Evolutionary conservation across 352 stramenopile genomes (phyloP).

Genomic region (Bremia lactucae): DNA sequence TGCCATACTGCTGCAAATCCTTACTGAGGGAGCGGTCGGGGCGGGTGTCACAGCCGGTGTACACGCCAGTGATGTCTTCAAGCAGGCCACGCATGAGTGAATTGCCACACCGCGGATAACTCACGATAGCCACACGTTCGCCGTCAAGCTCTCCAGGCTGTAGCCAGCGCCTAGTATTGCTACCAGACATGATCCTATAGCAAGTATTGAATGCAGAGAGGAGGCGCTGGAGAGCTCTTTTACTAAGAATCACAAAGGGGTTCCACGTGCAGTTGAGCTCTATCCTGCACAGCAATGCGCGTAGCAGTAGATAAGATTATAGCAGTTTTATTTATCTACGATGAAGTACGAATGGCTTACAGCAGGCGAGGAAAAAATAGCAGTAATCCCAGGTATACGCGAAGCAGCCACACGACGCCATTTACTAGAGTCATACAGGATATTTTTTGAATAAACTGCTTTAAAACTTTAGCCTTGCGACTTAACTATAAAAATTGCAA

Average conservation of each 20-base stretch:
- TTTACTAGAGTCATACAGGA: slow-evolving; percentile 22
- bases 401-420: slow-evolving; percentile 38
- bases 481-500: too few relatives aligned
- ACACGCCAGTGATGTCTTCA: slow-evolving; percentile 90
- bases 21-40: slow-evolving; percentile 89
- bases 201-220: slow-evolving; percentile 14
- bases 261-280: slow-evolving; percentile 62
- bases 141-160: slow-evolving; percentile 44
- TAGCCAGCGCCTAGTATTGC: slow-evolving; percentile 52
- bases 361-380: slow-evolving; percentile 58
- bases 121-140: slow-evolving; percentile 86
- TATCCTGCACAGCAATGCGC: slow-evolving; percentile 19
- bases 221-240: slow-evolving; percentile 23
- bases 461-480: too few relatives aligned
- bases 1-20: slow-evolving; percentile 81
- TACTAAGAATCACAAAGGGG: slow-evolving; percentile 42
- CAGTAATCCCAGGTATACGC: slow-evolving; percentile 45
- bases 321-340: slow-evolving; percentile 1
- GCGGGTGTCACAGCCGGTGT: slow-evolving; percentile 95
- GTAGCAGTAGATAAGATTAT: slow-evolving; percentile 14
- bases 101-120: slow-evolving; percentile 96
- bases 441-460: too few relatives aligned
- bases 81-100: slow-evolving; percentile 93
- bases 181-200: slow-evolving; percentile 4
- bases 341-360: too few relatives aligned